These are phyloP conservation scores for Ceratocystis colombiana DNA, from an alignment of 2,329 filamentous ascomycete species.

Conservation along the genomic window DNA sequence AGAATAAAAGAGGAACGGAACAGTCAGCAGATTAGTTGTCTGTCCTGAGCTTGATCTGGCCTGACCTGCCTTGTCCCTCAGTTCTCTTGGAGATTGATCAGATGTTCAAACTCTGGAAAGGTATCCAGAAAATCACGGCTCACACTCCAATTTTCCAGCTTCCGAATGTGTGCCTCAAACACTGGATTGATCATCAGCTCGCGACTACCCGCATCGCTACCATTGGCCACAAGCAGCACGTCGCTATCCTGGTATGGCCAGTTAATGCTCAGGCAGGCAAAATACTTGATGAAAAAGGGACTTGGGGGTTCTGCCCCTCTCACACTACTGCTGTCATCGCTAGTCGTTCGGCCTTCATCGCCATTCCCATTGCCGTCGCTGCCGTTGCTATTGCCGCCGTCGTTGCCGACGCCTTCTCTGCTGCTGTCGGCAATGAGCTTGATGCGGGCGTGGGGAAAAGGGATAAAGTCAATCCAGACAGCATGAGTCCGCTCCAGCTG, in stretches of 20 bases:
- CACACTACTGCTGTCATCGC: background rate
- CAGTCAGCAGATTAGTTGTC: background rate
- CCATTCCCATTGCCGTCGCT: slow-evolving; percentile 29
- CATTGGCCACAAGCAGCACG: slow-evolving; percentile 50
- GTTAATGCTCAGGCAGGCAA: slow-evolving; percentile 62
- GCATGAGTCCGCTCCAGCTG: slow-evolving; percentile 63
- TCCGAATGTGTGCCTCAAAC: slow-evolving; percentile 68
- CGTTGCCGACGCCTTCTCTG: background rate
- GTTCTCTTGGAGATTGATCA: slow-evolving; percentile 21
- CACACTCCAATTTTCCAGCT: slow-evolving; percentile 71
- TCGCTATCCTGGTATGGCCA: slow-evolving; percentile 74
- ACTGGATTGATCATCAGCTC: slow-evolving; percentile 75
- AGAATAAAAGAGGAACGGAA: slow-evolving; percentile 4
- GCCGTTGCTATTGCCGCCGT: background rate
- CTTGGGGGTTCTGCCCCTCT: background rate
- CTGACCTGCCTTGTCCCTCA: slow-evolving; percentile 4
- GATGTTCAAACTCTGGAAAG: slow-evolving; percentile 42
- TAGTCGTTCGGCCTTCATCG: background rate
- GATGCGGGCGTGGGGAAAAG: slow-evolving; percentile 69
- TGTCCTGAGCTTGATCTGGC: too few species aligned
- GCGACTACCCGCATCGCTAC: slow-evolving; percentile 33
- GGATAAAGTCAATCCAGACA: slow-evolving; percentile 72
- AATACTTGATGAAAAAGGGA: slow-evolving; percentile 69
- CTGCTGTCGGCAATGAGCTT: slow-evolving; percentile 39
- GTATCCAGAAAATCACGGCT: slow-evolving; percentile 56